Base-by-base conservation (phyloP, 306 rosid genomes). In the Quercus parvula region DNA sequence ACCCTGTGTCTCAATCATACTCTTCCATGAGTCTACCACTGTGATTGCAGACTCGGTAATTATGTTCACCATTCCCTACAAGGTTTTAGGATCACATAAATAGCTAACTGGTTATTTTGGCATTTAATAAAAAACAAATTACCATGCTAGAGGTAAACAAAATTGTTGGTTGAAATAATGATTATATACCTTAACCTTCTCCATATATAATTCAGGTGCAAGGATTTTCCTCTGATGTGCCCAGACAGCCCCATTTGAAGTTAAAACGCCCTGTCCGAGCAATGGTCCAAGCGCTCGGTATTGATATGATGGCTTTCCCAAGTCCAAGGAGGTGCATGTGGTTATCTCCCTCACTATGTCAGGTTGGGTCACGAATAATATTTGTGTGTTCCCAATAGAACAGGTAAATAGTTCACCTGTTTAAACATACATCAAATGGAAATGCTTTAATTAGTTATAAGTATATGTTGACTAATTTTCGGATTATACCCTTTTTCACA, bases 171-270 rank as follows among this genome's bases (percentile, higher is more conserved):
- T 19, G 27, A 49, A 33, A 18, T 31, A n/a, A 44, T n/a, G 5
- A 13, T 49, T 49, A 10, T 49, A 14, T 82, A 86, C 92, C 90
- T 89, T 89, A 44, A 84, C 87, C 70, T 89, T 89, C 10, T 82
- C 92, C 80, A 82, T 75, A 86, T 82, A 86, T 3, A 89, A 73
- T 38, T 86, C 87, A 56, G 90, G 90, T 68, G 92, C 87, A 79
- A 89, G 59, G 52, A 86, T 27, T 20, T 82, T 84, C 71, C 88
- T 87, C 74, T 89, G 88, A 51, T 82, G 74, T 1, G 74, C 86
- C 90, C 90, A 86, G 4, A 28, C 49, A 54, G 70, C 7, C 0
- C 90, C 92, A 70, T 84, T 89, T 18, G 90, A 86, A 35, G 88
- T 75, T 19, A 84, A 1, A 73, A 89, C 38, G 27, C 92, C 92